Base-by-base conservation (phyloP, 805 yeast species). In the Yamadazyma sp. region DNA sequence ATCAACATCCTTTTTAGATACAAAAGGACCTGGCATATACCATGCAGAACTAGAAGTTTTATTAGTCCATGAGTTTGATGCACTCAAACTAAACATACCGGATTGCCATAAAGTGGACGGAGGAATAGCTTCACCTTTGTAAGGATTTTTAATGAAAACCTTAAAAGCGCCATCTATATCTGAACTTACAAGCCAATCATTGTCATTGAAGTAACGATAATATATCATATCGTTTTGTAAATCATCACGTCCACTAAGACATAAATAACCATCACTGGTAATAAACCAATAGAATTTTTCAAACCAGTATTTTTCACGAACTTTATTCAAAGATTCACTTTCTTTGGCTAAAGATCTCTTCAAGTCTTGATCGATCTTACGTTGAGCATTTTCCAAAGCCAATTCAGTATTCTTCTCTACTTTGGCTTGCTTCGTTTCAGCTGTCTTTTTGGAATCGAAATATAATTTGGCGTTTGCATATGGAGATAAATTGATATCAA, bases 251-350 rank as follows among this genome's bases (percentile, higher is more conserved):
- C 97, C 98, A 30, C 89, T 87, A 36, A 93, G 58, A 39, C 94
- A 84, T 32, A 93, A 62, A 52, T 84, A 88, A 0, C 93, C 89
- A 53, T 91, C 98, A 45, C 82, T 79, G 0, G 96, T 76, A n/a
- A 89, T 68, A 52, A 93, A 93, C 98, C 98, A 93, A 51, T 72
- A 78, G 57, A 82, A 91, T 58, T 91, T 93, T 55, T 93, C 98
- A 63, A 93, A 93, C 86, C 96, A 89, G 53, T 69, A 81, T 30
- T 86, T 87, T 4, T 75, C 69, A 30, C 97, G 73, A 21, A 84
- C 63, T 24, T 75, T 78, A 42, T 75, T 80, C 38, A 82, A 61
- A 6, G 64, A 53, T 18, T 67, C 72, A 32, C 48, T 47, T 29
- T 81, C 78, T 39, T 76, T 77, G 32, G 72, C 72, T 39, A 85